A percentile compares a stretch with the other conserved stretches of the same genome.
phyloP scores from a whole-genome alignment of 768 basidiomycete genomes.

The Leccinum variicolor region DNA sequence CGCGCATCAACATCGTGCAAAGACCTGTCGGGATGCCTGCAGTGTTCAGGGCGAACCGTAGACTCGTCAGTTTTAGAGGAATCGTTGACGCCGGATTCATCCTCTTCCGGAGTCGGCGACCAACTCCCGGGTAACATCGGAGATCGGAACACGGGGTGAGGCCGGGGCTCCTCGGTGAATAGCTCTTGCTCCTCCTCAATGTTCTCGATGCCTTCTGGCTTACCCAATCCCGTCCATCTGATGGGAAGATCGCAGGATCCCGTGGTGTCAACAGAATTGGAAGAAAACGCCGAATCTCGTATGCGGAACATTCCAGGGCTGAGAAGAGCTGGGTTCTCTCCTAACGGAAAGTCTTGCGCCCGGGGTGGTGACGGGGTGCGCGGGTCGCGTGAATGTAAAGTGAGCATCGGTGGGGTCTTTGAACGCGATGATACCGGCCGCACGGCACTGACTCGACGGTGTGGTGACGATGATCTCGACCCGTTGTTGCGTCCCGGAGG shows the following conservation, averaged over 20 bases:
- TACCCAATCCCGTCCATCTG: constrained; percentile 55
- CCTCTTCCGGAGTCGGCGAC: constrained; percentile 53
- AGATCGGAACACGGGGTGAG: constrained; percentile 25
- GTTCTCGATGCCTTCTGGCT: constrained; percentile 36
- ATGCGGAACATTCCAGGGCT: constrained; percentile 51
- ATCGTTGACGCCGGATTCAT: constrained; percentile 34
- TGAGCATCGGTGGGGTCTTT: constrained; percentile 39
- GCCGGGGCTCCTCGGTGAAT: constrained; percentile 22
- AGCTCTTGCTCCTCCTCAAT: constrained; percentile 34
- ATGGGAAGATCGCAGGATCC: constrained; percentile 52
- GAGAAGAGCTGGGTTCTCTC: constrained; percentile 40
- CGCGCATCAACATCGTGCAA: constrained; percentile 51
- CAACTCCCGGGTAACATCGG: constrained; percentile 53
- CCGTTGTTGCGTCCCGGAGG: constrained; percentile 13
- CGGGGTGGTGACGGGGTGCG: constrained; percentile 21
- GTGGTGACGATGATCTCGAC: constrained; percentile 27
- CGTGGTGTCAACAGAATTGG: constrained; percentile 40
- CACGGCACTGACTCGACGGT: constrained; percentile 24
- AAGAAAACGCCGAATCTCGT: constrained; percentile 64
- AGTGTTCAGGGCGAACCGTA: constrained; percentile 25
- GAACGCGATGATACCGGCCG: constrained; percentile 35
- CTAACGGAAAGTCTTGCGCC: constrained; percentile 19
- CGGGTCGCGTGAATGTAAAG: constrained; percentile 29
- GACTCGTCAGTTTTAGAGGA: constrained; percentile 26
- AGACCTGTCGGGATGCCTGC: constrained; percentile 30